Base-by-base conservation (phyloP, 768 basidiomycete genomes). In the Calocera viscosa region DNA sequence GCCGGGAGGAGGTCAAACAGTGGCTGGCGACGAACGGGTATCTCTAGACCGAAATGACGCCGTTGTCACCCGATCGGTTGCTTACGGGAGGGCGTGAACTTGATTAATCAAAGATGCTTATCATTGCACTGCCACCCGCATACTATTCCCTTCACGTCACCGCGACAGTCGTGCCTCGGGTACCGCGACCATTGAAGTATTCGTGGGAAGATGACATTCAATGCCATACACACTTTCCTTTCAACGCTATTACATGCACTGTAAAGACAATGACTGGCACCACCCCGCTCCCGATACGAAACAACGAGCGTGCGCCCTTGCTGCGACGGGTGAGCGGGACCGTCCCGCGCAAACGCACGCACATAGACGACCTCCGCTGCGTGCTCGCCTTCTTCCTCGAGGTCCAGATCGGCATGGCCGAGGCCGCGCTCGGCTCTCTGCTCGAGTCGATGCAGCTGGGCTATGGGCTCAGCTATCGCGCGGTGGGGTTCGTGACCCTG, bases 21-120 rank as follows among this genome's bases (percentile, higher is more conserved):
- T 75, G 74, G 74, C 68, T 75, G 38, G 28, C 24, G 67, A 63
- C 16, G 43, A 47, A 47, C 64, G 26, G 17, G 60, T 63, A 30
- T n/a, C 17, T 34, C 10, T 63, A 38, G 14, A 11, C 19, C 28
- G n/a, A 38, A 38, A 5, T 38, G 7, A 38, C 35, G 35, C 35
- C 35, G 35, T 38, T 38, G 35, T 38, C 35, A 38, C 35, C 14
- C 35, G n/a, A n/a, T n/a, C 40, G 14, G 40, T n/a, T 43, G 16
- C 40, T n/a, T 43, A 14, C 40, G 14, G 16, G 14, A n/a, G 40
- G 40, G 40, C 40, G 40, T 14, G 16, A 43, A 49, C 22, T 8
- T 22, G 10, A 22, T 14, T 35, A 1, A 22, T 64, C 17, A 7
- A 19, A 12, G 22, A 17, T 2, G 41, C 0, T 7, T 8, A 24